Percentiles rank a stretch among this genome's conserved stretches.
Conservation (phyloP, 2,329 filamentous ascomycete genomes). For the Botrytis medusae region DNA sequence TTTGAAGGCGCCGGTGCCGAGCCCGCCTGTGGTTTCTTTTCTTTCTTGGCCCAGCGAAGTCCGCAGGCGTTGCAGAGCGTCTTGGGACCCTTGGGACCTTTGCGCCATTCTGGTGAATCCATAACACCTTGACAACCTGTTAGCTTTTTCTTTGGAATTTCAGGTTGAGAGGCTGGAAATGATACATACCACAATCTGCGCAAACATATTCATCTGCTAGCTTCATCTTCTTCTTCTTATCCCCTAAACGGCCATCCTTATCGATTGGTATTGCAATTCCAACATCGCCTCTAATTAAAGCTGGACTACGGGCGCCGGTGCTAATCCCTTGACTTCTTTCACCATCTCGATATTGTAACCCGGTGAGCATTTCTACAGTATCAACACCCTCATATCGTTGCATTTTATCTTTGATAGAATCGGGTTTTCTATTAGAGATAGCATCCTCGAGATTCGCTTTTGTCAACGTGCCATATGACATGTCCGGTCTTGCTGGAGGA, state of each 20-base stretch:
- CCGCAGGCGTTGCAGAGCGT: slow-evolving; percentile 96
- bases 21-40: slow-evolving; percentile 61
- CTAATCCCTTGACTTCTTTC: slow-evolving; percentile 86
- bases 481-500: slow-evolving; percentile 61
- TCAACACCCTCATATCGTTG: slow-evolving; percentile 78
- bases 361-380: slow-evolving; percentile 90
- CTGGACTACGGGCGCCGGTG: slow-evolving; percentile 78
- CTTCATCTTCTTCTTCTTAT: slow-evolving; percentile 87
- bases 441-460: slow-evolving; percentile 77
- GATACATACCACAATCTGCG: slow-evolving; percentile 76
- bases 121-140: slow-evolving; percentile 59
- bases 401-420: slow-evolving; percentile 84
- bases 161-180: background rate
- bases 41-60: slow-evolving; percentile 72
- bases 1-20: background rate
- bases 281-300: slow-evolving; percentile 79
- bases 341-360: slow-evolving; percentile 81
- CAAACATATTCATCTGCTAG: slow-evolving; percentile 87
- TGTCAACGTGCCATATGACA: slow-evolving; percentile 69
- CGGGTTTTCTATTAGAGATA: slow-evolving; percentile 62
- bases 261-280: slow-evolving; percentile 83
- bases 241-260: slow-evolving; percentile 67
- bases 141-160: background rate
- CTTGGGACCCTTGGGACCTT: slow-evolving; percentile 88
- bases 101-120: slow-evolving; percentile 94